Evolutionary conservation across 1,284 basidiomycete species (phyloP), one percentile per base, ranked within the genome.

Genomic region (Takashimella tepidaria): DNA sequence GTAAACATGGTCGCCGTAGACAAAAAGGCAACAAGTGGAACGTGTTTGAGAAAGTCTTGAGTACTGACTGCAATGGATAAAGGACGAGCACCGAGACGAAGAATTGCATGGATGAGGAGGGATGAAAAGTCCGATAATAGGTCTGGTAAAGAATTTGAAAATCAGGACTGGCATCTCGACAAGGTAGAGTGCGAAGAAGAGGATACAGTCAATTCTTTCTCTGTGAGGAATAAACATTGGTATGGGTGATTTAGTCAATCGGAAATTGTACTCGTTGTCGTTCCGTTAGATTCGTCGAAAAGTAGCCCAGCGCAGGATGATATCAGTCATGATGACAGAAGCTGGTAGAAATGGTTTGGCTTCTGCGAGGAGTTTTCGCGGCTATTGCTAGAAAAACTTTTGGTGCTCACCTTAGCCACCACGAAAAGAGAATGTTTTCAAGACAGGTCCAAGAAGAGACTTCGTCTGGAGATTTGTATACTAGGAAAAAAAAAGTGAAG

Each of bases 101-200:
- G 59, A 23, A 45, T 16, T 41, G 58, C 59, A 37, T 61, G 59
- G 49, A 61, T 50, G 25, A 61, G 49, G 26, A 61, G 59, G 21
- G 58, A 58, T 2, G 59, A 27, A 37, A 54, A 61, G 41, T 58
- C 56, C 19, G 59, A 61, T 49, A 54, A 61, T 61, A n/a, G 47
- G 51, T 10, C 47, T 24, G 44, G 59, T 56, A 13, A 41, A 42
- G 56, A 50, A 61, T 0, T 56, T 56, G 27, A 46, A 61, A 46
- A 58, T 41, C 20, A 61, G 54, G 45, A 92, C 83, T 25, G 84
- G 84, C 61, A 92, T 89, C 65, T 92, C 92, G 63, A 89, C 72
- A 5, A 88, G 84, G 70, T 91, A 92, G 1, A 92, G 76, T 16
- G 83, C 73, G 64, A 87, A 88, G 74, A 92, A 92, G 4, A 82